phyloP scores from a whole-genome alignment of 169 alveolate genomes.

The Cryptosporidium muris region DNA sequence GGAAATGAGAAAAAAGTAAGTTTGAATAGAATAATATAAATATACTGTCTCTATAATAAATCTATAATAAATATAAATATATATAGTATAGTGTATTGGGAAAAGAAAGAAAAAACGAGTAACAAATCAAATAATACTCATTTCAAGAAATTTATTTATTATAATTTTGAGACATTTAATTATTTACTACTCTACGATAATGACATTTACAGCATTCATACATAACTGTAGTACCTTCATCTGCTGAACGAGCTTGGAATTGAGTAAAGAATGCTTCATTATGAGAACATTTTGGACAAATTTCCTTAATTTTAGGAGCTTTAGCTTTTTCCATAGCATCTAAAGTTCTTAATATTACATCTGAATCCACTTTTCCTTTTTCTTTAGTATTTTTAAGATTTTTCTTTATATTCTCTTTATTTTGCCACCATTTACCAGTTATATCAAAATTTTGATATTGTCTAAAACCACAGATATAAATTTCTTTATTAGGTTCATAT shows the following conservation, averaged over 20 bases:
- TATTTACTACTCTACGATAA: conserved; percentile 82
- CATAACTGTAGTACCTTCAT: conserved; percentile 87
- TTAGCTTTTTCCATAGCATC: conserved; percentile 73
- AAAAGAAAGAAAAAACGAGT: background rate
- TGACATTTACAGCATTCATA: conserved; percentile 84
- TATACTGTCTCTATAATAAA: too few species aligned
- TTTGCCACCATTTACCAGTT: conserved; percentile 24
- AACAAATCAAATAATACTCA: background rate
- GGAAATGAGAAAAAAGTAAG: too few species aligned
- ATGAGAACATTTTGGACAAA: conserved; percentile 84
- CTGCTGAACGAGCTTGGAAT: conserved; percentile 89
- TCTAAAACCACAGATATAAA: conserved; percentile 42
- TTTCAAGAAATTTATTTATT: background rate
- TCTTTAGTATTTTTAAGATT: background rate
- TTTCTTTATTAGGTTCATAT: background rate
- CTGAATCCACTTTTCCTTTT: background rate
- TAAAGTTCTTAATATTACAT: conserved; percentile 51
- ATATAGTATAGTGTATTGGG: background rate
- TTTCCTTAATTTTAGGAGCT: conserved; percentile 75
- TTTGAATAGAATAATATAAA: too few species aligned
- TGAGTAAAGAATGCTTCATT: conserved; percentile 82
- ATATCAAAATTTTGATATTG: conserved; percentile 14
- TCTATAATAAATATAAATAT: background rate
- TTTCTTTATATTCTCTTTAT: background rate
- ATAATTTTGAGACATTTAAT: conserved; percentile 55